Base-by-base conservation (phyloP, 2,329 filamentous ascomycete genomes). In the Hypoxylon sp. region DNA sequence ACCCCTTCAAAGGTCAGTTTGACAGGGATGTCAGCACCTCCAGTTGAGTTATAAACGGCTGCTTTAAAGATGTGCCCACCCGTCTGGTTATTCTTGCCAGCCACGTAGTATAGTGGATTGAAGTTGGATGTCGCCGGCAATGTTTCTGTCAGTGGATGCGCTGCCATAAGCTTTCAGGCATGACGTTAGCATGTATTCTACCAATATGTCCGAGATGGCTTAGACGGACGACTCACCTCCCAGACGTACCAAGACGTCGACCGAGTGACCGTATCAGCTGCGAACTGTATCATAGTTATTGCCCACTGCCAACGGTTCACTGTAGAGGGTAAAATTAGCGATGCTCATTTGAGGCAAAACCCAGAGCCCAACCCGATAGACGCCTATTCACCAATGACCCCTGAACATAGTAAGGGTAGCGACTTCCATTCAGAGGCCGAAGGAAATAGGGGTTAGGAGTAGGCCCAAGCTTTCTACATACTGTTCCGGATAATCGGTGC, bases 11-110 rank as follows among this genome's bases (percentile, higher is more conserved):
- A 85, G 0, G 74, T 71, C 1, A 86, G 65, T 0, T 77, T 78
- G 1, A 87, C 78, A 0, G 82, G 81, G 2, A 86, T 80, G 1
- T 81, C 76, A 1, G 75, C 81, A 14, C 73, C 70, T 43, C 80
- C 75, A 5, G 84, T 85, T 0, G 81, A 80, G 77, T 87, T 87
- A 74, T 86, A 87, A 0, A 82, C 83, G 12, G 83, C 83, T 2
- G 78, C 81, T 75, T 87, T 87, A 78, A 84, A 84, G 61, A 85
- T 78, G 47, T 81, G 74, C 3, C 76, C 77, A 1, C 78, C 78
- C 29, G 76, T 78, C 8, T 78, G 76, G 32, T 81, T 74, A 63
- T 82, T 82, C 68, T 74, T 79, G 1, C 84, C 84, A 0, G 83
- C 80, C 2, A 85, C 84, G 69, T 81, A 85, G 74, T 81, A 87